Evolutionary conservation across 495 filamentous ascomycete genomes (phyloP).

Genomic region (Aspergillus egyptiacus): DNA sequence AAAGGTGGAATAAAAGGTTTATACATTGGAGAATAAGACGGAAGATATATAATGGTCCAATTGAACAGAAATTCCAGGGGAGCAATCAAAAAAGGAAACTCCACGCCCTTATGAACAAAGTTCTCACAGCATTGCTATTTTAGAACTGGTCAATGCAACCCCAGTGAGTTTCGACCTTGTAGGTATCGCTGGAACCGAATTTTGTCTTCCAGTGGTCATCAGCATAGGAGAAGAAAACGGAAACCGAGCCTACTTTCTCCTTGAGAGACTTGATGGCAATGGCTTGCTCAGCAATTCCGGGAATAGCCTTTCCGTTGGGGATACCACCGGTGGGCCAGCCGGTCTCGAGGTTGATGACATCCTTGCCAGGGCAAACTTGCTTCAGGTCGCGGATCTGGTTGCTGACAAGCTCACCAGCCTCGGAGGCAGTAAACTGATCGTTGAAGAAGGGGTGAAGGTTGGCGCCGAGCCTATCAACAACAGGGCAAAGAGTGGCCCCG

Average conservation of each 20-base stretch:
- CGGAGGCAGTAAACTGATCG: conserved; percentile 47
- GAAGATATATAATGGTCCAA: no score
- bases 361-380: conserved; percentile 56
- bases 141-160: conserved; percentile 56
- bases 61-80: no score
- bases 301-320: conserved; percentile 64
- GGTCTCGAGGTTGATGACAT: conserved; percentile 75
- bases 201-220: conserved; percentile 76
- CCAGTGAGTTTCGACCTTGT: conserved; percentile 75
- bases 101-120: conserved; percentile 16
- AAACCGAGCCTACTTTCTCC: conserved; percentile 48
- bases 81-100: no score
- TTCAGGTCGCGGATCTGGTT: conserved; percentile 61
- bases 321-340: conserved; percentile 77
- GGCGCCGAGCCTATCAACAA: conserved; percentile 69
- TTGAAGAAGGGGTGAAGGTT: conserved; percentile 98
- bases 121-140: conserved; percentile 12
- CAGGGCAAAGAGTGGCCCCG: conserved; percentile 55
- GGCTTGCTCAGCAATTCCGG: conserved; percentile 60
- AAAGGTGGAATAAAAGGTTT: no score
- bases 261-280: conserved; percentile 63
- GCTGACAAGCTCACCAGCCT: conserved; percentile 69
- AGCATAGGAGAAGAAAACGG: conserved; percentile 72
- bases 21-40: no score
- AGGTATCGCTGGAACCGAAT: conserved; percentile 42